Conservation (phyloP, 139 green algal genomes). For the Choricystis sp. region DNA sequence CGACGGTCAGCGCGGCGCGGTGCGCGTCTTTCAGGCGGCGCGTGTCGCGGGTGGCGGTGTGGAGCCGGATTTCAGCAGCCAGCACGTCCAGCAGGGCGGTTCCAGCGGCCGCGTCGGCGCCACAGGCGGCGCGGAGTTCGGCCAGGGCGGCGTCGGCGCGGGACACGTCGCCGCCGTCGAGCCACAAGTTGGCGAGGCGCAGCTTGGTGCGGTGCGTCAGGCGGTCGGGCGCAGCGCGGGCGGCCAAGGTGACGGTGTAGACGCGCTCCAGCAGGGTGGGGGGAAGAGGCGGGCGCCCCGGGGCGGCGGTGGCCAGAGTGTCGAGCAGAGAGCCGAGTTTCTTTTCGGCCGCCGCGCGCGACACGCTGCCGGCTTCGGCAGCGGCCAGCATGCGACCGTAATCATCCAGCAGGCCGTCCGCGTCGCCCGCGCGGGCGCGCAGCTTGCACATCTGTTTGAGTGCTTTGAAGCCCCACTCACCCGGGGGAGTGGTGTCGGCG, state of each 20-base stretch:
- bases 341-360: neutral
- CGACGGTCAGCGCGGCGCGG: neutral
- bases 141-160: neutral
- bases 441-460: slow-evolving; percentile 50
- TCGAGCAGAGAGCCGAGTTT: neutral
- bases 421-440: slow-evolving; percentile 14
- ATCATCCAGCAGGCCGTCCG: neutral
- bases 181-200: neutral
- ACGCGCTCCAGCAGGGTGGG: neutral
- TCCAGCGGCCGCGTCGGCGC: neutral
- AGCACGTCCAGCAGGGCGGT: neutral
- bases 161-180: neutral
- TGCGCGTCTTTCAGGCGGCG: neutral
- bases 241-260: neutral
- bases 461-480: slow-evolving; percentile 34
- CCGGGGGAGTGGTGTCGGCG: too few relatives aligned
- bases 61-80: neutral
- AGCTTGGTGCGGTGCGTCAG: neutral
- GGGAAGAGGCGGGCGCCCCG: too few relatives aligned
- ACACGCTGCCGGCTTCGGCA: neutral
- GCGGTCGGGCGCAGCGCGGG: neutral
- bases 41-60: neutral
- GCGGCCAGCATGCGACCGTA: neutral
- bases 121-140: neutral
- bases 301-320: neutral